Conservation (phyloP, 1,284 basidiomycete species). For the Erythrobasidium hasegawianum region DNA sequence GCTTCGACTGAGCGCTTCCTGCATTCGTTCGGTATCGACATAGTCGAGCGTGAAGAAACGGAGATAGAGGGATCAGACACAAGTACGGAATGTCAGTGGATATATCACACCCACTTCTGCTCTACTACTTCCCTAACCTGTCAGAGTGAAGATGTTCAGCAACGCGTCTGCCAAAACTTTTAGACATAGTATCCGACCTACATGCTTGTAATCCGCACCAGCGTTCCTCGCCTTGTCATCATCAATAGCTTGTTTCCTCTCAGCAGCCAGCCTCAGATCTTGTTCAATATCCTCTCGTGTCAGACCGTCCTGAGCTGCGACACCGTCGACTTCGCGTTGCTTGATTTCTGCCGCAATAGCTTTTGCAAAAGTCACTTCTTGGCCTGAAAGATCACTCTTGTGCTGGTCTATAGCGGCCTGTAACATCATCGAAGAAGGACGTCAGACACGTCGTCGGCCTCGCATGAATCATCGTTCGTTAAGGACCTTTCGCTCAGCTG, state of each 20-base stretch:
- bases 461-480: neutral
- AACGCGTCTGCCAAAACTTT: neutral
- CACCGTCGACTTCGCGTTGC: neutral
- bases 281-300: slow-evolving; percentile 21
- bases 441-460: neutral
- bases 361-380: slow-evolving; percentile 32
- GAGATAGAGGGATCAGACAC: neutral
- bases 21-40: neutral
- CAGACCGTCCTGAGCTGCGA: slow-evolving; percentile 14
- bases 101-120: slow-evolving; percentile 17
- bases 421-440: neutral
- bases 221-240: slow-evolving; percentile 22
- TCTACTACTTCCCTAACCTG: slow-evolving; percentile 33
- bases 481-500: slow-evolving; percentile 29
- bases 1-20: slow-evolving; percentile 26
- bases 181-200: neutral
- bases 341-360: slow-evolving; percentile 24
- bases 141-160: neutral
- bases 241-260: slow-evolving; percentile 24
- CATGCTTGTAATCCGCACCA: slow-evolving; percentile 27
- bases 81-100: neutral
- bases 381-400: slow-evolving; percentile 17
- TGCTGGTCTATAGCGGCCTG: slow-evolving; percentile 32
- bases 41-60: neutral
- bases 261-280: slow-evolving; percentile 15